Conservation (phyloP, 2,329 filamentous ascomycete species). For the Coniochaeta hoffmannii region DNA sequence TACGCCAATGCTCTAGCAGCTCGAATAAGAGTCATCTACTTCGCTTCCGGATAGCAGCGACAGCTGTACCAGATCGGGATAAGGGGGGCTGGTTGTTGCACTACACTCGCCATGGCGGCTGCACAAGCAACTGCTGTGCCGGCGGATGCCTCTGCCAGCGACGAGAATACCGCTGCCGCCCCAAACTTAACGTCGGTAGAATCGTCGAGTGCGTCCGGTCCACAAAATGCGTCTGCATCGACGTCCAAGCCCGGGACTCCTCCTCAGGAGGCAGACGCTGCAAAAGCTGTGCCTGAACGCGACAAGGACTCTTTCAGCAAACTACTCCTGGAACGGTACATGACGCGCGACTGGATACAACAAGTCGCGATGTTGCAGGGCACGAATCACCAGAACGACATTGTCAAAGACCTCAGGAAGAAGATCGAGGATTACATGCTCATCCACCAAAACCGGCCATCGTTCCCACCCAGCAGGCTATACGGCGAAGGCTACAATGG, state of each 20-base stretch:
- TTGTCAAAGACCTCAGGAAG: slow-evolving; percentile 45
- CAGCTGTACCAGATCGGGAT: not conserved
- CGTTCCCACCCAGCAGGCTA: slow-evolving; percentile 48
- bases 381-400: slow-evolving; percentile 32
- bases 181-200: not conserved
- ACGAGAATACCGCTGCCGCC: not conserved
- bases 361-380: slow-evolving; percentile 43
- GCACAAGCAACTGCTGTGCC: not conserved
- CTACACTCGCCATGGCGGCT: slow-evolving; percentile 1
- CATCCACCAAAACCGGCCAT: slow-evolving; percentile 48
- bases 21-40: not conserved
- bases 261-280: slow-evolving; percentile 3
- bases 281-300: slow-evolving; percentile 21
- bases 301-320: slow-evolving; percentile 49
- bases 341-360: slow-evolving; percentile 46
- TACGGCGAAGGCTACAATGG: slow-evolving; percentile 77
- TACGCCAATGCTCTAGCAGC: not conserved
- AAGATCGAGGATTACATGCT: slow-evolving; percentile 62
- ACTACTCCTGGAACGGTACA: slow-evolving; percentile 46
- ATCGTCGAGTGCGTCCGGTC: not conserved
- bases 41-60: not conserved
- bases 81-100: slow-evolving; percentile 1
- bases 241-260: slow-evolving; percentile 19
- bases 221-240: slow-evolving; percentile 4
- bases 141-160: not conserved